Percentiles rank a stretch among this genome's conserved stretches.
phyloP scores from a whole-genome alignment of 2,329 filamentous ascomycete species.

The Plenodomus lindquistii region DNA sequence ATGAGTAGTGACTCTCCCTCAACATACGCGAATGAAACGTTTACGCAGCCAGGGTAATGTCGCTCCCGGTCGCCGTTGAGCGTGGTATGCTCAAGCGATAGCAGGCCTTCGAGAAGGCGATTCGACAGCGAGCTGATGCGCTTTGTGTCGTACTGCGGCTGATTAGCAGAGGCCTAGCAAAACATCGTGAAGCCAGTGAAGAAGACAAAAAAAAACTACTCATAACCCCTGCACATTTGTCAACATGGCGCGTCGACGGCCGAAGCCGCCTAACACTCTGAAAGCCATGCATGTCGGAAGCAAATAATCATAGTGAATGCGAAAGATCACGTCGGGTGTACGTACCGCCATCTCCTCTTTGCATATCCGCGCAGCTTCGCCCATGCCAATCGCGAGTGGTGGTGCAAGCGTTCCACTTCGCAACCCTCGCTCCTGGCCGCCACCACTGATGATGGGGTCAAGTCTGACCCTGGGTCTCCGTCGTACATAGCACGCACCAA shows the following conservation, averaged over 20 bases:
- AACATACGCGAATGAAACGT: slow-evolving; percentile 97
- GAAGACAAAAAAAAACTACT: slow-evolving; percentile 27
- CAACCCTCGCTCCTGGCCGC: slow-evolving; percentile 92
- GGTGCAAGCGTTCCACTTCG: slow-evolving; percentile 93
- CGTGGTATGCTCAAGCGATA: slow-evolving; percentile 87
- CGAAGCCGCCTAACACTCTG: slow-evolving; percentile 59
- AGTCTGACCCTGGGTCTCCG: slow-evolving; percentile 89
- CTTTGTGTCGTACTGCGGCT: slow-evolving; percentile 80
- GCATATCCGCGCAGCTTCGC: slow-evolving; percentile 91
- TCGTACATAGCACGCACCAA: slow-evolving; percentile 94
- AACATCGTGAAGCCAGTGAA: neutral
- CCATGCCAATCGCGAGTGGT: slow-evolving; percentile 86
- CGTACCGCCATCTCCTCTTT: slow-evolving; percentile 88
- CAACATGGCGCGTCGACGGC: slow-evolving; percentile 49
- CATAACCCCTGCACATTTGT: slow-evolving; percentile 70
- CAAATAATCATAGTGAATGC: slow-evolving; percentile 71
- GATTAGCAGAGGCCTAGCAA: slow-evolving; percentile 15
- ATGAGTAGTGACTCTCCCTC: slow-evolving; percentile 97
- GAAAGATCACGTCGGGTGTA: slow-evolving; percentile 30
- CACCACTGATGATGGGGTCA: slow-evolving; percentile 93
- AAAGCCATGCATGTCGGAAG: slow-evolving; percentile 87
- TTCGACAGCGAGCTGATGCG: slow-evolving; percentile 83
- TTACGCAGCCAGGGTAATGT: slow-evolving; percentile 96
- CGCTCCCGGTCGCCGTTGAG: slow-evolving; percentile 82
- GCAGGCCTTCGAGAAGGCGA: slow-evolving; percentile 77